A percentile compares a stretch with the other conserved stretches of the same genome.
These are phyloP conservation scores for Celoporthe dispersa DNA, from an alignment of 2,329 filamentous ascomycete genomes.

Conservation along the genomic window DNA sequence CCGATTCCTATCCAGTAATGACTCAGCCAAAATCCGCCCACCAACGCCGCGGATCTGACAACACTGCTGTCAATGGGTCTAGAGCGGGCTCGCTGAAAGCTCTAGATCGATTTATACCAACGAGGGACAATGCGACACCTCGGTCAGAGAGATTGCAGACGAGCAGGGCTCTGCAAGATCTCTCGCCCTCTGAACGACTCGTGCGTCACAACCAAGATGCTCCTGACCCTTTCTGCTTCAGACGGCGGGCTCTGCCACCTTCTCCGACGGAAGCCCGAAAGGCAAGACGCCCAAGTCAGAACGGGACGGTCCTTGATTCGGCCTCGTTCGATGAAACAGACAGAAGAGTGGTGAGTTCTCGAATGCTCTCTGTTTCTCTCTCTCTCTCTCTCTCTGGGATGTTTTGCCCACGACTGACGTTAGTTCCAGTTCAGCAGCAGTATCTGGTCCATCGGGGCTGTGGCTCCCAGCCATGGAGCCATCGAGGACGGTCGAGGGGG, in stretches of 20 bases:
- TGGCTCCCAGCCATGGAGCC: constrained; percentile 56
- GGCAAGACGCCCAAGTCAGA: constrained; percentile 19
- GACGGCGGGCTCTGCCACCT: constrained; percentile 35
- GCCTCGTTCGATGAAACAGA: constrained; percentile 16
- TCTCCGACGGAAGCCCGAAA: constrained; percentile 28
- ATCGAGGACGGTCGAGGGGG: constrained; percentile 67
- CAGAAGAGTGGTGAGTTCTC: constrained; percentile 21
- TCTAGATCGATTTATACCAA: constrained; percentile 58
- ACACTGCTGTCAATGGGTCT: constrained; percentile 12
- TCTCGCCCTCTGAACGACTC: constrained; percentile 51
- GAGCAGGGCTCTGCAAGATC: constrained; percentile 46
- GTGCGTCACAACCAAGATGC: constrained; percentile 47
- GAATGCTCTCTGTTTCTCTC: background rate
- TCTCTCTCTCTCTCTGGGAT: background rate
- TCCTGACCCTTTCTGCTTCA: constrained; percentile 49
- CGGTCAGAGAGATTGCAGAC: constrained; percentile 51
- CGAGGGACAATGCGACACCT: constrained; percentile 42
- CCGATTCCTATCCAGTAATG: constrained; percentile 19
- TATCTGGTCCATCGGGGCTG: constrained; percentile 79
- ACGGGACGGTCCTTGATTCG: constrained; percentile 24
- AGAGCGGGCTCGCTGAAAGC: constrained; percentile 32
- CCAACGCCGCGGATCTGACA: constrained; percentile 23
- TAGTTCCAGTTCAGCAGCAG: constrained; percentile 63
- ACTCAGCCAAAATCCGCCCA: constrained; percentile 9
- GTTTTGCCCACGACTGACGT: background rate